Percentiles rank a stretch among this genome's conserved stretches.
These are phyloP conservation scores for Globisporangium lucens DNA, from an alignment of 352 stramenopile species.

Conservation along the genomic window DNA sequence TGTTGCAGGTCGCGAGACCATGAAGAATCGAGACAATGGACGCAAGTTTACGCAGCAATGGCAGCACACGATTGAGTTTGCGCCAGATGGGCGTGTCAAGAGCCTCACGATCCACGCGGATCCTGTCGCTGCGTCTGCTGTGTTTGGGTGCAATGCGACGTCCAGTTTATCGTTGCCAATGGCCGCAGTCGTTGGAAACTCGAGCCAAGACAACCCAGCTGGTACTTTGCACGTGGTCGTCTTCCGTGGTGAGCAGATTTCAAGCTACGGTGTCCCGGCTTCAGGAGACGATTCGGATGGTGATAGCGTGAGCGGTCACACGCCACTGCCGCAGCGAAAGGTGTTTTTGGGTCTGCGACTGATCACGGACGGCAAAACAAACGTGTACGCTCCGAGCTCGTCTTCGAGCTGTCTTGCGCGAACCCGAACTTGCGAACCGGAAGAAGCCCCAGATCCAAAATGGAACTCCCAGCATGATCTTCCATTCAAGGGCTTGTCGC, in stretches of 20 bases:
- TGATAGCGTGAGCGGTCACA: constrained; percentile 38
- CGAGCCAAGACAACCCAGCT: constrained; percentile 70
- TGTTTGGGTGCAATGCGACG: constrained; percentile 86
- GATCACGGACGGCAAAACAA: constrained; percentile 83
- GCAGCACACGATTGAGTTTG: constrained; percentile 89
- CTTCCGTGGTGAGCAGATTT: constrained; percentile 84
- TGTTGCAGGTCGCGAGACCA: constrained; percentile 80
- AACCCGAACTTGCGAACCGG: constrained; percentile 52
- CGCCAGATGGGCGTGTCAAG: constrained; percentile 81
- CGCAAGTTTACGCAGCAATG: constrained; percentile 89
- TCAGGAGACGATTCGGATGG: constrained; percentile 54
- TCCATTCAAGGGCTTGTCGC: constrained; percentile 60
- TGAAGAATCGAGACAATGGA: constrained; percentile 87
- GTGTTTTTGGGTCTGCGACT: constrained; percentile 76
- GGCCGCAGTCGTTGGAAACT: constrained; percentile 77
- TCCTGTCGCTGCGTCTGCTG: constrained; percentile 78
- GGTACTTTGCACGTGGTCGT: constrained; percentile 73
- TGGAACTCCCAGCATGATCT: constrained; percentile 83
- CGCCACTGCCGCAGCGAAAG: constrained; percentile 25
- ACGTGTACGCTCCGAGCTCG: constrained; percentile 82
- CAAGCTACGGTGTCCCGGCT: constrained; percentile 42
- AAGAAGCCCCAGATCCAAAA: constrained; percentile 61
- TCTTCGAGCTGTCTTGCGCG: constrained; percentile 67
- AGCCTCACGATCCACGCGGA: constrained; percentile 84
- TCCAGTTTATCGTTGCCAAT: constrained; percentile 84